phyloP scores from a whole-genome alignment of 257 asterid species.

The Hygrophila difformis region DNA sequence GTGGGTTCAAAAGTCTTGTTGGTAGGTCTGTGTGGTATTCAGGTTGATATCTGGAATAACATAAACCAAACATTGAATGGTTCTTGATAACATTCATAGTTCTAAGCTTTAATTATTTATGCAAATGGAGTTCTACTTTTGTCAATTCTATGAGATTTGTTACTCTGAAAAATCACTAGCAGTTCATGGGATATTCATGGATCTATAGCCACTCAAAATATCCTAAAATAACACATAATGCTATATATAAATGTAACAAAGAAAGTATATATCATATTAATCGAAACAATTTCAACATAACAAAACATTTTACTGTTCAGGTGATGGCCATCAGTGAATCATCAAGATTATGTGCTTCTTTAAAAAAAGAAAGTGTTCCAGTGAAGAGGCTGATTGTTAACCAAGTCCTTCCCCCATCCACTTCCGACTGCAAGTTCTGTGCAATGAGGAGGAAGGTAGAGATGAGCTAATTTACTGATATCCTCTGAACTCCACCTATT shows the following conservation, averaged over 20 bases:
- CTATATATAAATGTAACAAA: no score
- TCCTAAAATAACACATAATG: no score
- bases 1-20: neutral
- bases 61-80: no score
- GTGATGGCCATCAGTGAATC: constrained; percentile 78
- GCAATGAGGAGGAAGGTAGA: constrained; percentile 58
- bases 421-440: constrained; percentile 73
- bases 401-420: constrained; percentile 53
- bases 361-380: constrained; percentile 62
- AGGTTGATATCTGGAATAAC: no score
- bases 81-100: no score
- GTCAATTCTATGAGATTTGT: no score
- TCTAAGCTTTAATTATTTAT: no score
- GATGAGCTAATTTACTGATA: constrained; percentile 1
- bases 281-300: neutral
- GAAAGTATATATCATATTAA: no score
- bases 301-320: constrained; percentile 18
- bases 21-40: neutral
- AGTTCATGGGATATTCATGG: no score
- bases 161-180: no score
- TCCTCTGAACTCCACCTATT: constrained; percentile 9
- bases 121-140: no score
- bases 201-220: no score
- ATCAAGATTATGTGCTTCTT: constrained; percentile 57
- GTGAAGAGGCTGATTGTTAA: constrained; percentile 58